phyloP scores from a whole-genome alignment of 2,329 filamentous ascomycete genomes.

The Penicillium vulpinum region DNA sequence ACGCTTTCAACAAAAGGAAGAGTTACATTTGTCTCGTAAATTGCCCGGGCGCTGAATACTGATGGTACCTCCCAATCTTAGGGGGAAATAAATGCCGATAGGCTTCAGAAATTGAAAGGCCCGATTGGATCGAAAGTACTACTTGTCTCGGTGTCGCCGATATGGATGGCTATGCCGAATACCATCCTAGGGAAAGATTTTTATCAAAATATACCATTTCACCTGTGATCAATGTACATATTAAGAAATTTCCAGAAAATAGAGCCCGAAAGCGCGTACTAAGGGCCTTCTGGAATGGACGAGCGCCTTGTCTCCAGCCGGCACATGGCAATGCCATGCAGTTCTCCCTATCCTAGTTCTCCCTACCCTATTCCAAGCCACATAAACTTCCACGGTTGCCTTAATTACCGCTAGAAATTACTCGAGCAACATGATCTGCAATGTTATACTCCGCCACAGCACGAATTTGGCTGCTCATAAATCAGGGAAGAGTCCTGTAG shows the following conservation, averaged over 20 bases:
- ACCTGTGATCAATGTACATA: not conserved
- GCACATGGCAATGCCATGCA: not conserved
- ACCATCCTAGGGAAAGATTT: no score
- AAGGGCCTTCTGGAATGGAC: not conserved
- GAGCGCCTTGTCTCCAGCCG: not conserved
- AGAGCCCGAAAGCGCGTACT: not conserved
- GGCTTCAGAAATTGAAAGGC: not conserved
- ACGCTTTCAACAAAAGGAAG: not conserved
- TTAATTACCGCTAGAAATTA: not conserved
- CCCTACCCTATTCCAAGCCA: not conserved
- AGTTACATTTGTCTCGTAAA: not conserved
- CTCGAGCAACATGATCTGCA: slow-evolving; percentile 13
- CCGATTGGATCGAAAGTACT: not conserved
- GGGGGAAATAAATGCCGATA: not conserved
- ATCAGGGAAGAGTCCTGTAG: slow-evolving; percentile 26
- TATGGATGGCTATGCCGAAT: not conserved
- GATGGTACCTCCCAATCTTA: not conserved
- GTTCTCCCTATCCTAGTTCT: not conserved
- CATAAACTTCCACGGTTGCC: not conserved
- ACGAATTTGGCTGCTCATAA: slow-evolving; percentile 14
- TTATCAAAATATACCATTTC: not conserved
- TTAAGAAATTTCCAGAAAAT: not conserved
- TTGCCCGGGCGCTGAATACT: not conserved
- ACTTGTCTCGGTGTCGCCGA: not conserved
- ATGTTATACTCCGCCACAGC: slow-evolving; percentile 17